Percentiles rank a stretch among this genome's conserved stretches.
Evolutionary conservation across 2,329 filamentous ascomycete species (phyloP).

Genomic region (Pseudogymnoascus sp.): DNA sequence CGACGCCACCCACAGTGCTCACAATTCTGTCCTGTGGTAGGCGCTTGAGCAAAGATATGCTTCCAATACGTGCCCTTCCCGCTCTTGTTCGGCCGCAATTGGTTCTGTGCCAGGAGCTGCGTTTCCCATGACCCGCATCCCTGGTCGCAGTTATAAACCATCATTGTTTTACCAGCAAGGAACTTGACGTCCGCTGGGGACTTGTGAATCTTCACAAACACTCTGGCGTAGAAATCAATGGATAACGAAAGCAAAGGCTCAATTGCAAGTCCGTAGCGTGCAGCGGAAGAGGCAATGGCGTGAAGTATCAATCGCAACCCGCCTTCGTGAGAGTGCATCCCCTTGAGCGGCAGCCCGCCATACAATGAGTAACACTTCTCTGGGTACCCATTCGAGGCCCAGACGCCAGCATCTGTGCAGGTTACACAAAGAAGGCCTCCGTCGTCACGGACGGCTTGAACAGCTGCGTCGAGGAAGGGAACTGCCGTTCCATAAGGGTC

Average conservation of each 20-base stretch:
- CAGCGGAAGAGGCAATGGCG: conserved; percentile 70
- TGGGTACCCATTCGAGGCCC: conserved; percentile 86
- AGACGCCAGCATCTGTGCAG: conserved; percentile 92
- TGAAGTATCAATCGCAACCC: conserved; percentile 82
- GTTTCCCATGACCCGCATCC: conserved; percentile 91
- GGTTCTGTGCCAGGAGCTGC: conserved; percentile 68
- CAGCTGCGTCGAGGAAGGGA: conserved; percentile 82
- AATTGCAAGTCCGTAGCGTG: conserved; percentile 77
- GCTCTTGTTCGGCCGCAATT: conserved; percentile 60
- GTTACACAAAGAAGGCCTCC: conserved; percentile 91
- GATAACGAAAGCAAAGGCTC: conserved; percentile 88
- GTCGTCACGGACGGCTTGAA: conserved; percentile 76
- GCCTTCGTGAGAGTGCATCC: conserved; percentile 77
- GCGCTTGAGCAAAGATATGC: conserved; percentile 65
- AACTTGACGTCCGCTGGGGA: conserved; percentile 86
- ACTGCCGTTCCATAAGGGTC: conserved; percentile 94
- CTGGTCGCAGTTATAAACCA: conserved; percentile 81
- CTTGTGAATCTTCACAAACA: conserved; percentile 77
- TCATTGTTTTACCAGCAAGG: conserved; percentile 82
- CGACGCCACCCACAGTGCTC: conserved; percentile 79
- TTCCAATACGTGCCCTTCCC: conserved; percentile 67
- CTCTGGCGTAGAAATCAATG: conserved; percentile 88
- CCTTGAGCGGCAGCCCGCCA: conserved; percentile 81
- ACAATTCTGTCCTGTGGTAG: conserved; percentile 60
- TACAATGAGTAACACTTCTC: conserved; percentile 95